A percentile compares a stretch with the other conserved stretches of the same genome.
phyloP scores from a whole-genome alignment of 2,329 filamentous ascomycete genomes.

The Parastagonospora avenae region DNA sequence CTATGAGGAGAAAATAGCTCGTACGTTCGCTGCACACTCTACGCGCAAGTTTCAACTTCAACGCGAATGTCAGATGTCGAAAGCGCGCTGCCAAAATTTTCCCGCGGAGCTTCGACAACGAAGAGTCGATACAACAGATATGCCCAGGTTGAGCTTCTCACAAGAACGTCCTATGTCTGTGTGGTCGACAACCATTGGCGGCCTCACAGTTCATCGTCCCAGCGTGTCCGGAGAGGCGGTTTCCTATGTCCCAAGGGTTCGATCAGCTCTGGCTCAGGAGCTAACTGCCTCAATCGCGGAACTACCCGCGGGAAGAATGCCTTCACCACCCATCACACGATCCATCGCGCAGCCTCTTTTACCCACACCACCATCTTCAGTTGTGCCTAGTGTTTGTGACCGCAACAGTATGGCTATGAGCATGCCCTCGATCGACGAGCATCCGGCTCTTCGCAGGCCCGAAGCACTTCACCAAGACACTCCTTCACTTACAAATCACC shows the following conservation, averaged over 20 bases:
- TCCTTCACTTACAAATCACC: slow-evolving; percentile 24
- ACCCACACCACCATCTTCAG: slow-evolving; percentile 37
- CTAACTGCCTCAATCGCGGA: slow-evolving; percentile 25
- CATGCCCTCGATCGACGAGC: slow-evolving; percentile 41
- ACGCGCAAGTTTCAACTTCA: slow-evolving; percentile 45
- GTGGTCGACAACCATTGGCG: slow-evolving; percentile 44
- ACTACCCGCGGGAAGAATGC: slow-evolving; percentile 19
- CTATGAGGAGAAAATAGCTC: slow-evolving; percentile 59
- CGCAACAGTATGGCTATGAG: slow-evolving; percentile 31
- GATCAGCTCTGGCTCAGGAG: slow-evolving; percentile 24
- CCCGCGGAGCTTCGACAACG: slow-evolving; percentile 50
- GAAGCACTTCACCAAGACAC: slow-evolving; percentile 4
- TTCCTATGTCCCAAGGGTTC: slow-evolving; percentile 36
- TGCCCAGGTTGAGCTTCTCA: slow-evolving; percentile 45
- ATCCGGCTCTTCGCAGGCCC: slow-evolving; percentile 23
- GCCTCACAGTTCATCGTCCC: slow-evolving; percentile 32
- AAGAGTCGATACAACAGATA: slow-evolving; percentile 42
- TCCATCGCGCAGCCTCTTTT: slow-evolving; percentile 37
- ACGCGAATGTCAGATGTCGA: slow-evolving; percentile 42
- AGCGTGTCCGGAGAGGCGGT: slow-evolving; percentile 20
- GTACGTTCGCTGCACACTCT: slow-evolving; percentile 40
- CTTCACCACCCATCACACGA: slow-evolving; percentile 21
- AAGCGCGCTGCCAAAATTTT: slow-evolving; percentile 50
- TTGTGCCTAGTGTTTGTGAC: slow-evolving; percentile 28
- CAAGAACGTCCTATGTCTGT: slow-evolving; percentile 49